Conservation (phyloP, 768 basidiomycete genomes). For the Nevesoporus exiguus region DNA sequence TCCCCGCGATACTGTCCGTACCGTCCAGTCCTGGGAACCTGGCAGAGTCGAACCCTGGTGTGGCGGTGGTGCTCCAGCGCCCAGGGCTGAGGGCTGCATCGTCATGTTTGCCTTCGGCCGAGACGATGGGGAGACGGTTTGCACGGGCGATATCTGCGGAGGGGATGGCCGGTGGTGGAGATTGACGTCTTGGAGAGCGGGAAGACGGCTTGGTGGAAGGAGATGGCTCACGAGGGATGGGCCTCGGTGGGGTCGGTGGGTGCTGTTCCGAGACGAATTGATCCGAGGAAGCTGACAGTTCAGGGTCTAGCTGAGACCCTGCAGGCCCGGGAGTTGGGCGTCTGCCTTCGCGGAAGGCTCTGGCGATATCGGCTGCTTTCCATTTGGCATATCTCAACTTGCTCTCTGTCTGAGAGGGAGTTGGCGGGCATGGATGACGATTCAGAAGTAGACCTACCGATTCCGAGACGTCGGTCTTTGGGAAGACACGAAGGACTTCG, state of each 20-base stretch:
- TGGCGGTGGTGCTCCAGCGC: constrained; percentile 74
- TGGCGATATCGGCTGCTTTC: constrained; percentile 95
- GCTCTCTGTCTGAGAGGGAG: constrained; percentile 58
- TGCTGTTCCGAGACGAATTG: constrained; percentile 12
- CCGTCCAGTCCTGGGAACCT: constrained; percentile 19
- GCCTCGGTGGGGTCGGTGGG: constrained; percentile 17
- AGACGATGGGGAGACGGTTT: constrained; percentile 25
- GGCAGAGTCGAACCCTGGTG: constrained; percentile 52
- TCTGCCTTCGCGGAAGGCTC: constrained; percentile 91
- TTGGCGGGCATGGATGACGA: constrained; percentile 1
- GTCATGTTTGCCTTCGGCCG: constrained; percentile 26
- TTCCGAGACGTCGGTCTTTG: constrained; percentile 52
- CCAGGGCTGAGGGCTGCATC: constrained; percentile 46
- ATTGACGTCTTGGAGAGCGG: constrained; percentile 31
- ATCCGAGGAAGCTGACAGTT: constrained; percentile 16
- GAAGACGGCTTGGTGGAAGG: constrained; percentile 21
- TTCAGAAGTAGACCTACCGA: constrained; percentile 40
- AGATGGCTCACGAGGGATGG: constrained; percentile 25
- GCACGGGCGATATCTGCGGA: constrained; percentile 29
- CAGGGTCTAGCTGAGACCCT: constrained; percentile 35
- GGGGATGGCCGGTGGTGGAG: constrained; percentile 31
- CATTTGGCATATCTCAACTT: constrained; percentile 95
- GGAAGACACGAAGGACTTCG: constrained; percentile 80
- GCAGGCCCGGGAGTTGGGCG: constrained; percentile 79
- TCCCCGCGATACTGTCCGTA: constrained; percentile 11